Evolutionary conservation across 805 yeast species (phyloP), one percentile per base, ranked within the genome.

Genomic region (Tetrapisispora taiwanensis): DNA sequence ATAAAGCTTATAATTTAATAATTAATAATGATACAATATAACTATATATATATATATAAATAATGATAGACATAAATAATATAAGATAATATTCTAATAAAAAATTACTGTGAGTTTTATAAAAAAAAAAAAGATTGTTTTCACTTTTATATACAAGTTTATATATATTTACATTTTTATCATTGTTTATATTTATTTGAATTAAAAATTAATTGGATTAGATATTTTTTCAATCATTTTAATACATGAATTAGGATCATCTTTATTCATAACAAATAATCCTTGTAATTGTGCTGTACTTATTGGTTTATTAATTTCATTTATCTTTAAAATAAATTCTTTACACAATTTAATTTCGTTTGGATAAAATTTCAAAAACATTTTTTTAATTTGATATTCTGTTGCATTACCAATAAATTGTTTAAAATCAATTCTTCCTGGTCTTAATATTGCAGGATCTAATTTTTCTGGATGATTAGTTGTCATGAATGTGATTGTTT

Each of bases 241-340:
- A 24, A 89, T 65, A 0, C 97, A 95, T 5, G 75, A 74, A 30
- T 73, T 72, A 0, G 97, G 95, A 47, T 79, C 81, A 46, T 82
- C 75, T 63, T 92, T 92, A 66, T 86, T 85, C 67, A 85, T 85
- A 2, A 92, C 96, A 69, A 92, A 92, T 42, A 92, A 71, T 0
- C 98, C 98, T 62, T 92, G 98, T 46, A 92, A 70, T 59, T 87
- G 95, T 0, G 98, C 98, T 0, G 97, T 88, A 54, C 95, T 83
- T 30, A 90, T 77, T 1, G 76, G 74, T 49, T 75, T 62, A 30
- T 72, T 71, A 49, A 83, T 61, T 7, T 66, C 69, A 27, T 59
- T 56, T n/a, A 47, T 30, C 9, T 44, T 45, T 45, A 71, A 76
- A 9, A 74, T 66, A 51, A 75, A 75, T 52, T 66, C 60, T 27